phyloP scores from a whole-genome alignment of 1,284 basidiomycete genomes.

The Melampsora americana region DNA sequence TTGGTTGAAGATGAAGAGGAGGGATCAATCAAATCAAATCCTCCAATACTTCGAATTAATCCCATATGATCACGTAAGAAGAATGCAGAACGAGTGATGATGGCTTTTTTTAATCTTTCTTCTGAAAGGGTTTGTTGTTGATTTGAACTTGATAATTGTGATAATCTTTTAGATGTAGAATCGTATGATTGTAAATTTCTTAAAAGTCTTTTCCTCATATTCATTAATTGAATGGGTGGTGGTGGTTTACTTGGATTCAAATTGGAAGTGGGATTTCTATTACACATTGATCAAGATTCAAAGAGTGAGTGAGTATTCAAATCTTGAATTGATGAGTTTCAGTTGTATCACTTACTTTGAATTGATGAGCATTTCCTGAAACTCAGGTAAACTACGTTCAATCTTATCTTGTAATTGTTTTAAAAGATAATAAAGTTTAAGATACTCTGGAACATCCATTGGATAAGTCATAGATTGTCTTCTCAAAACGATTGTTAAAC shows the following conservation, averaged over 20 bases:
- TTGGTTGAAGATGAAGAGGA: not conserved
- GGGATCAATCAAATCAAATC: not conserved
- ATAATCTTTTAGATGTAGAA: conserved; percentile 6
- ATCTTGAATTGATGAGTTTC: not conserved
- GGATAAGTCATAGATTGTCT: conserved; percentile 47
- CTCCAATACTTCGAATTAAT: conserved; percentile 62
- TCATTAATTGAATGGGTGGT: conserved; percentile 21
- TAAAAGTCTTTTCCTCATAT: conserved; percentile 13
- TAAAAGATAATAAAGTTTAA: conserved; percentile 62
- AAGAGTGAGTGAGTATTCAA: not conserved
- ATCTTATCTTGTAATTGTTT: conserved; percentile 73
- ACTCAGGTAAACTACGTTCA: conserved; percentile 65
- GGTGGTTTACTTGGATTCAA: not conserved
- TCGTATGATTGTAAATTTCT: conserved; percentile 24
- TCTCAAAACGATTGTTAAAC: conserved; percentile 49
- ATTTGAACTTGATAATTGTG: not conserved
- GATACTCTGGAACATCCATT: conserved; percentile 48
- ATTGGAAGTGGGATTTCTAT: not conserved
- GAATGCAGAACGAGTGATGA: conserved; percentile 70
- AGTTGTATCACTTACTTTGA: conserved; percentile 58
- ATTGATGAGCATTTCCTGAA: conserved; percentile 65
- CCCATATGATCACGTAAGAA: conserved; percentile 89
- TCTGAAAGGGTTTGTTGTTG: conserved; percentile 59
- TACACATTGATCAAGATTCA: not conserved
- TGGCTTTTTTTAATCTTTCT: conserved; percentile 75